A percentile compares a stretch with the other conserved stretches of the same genome.
Conservation (phyloP, 2,329 filamentous ascomycete genomes). For the Gaeumannomyces tritici region DNA sequence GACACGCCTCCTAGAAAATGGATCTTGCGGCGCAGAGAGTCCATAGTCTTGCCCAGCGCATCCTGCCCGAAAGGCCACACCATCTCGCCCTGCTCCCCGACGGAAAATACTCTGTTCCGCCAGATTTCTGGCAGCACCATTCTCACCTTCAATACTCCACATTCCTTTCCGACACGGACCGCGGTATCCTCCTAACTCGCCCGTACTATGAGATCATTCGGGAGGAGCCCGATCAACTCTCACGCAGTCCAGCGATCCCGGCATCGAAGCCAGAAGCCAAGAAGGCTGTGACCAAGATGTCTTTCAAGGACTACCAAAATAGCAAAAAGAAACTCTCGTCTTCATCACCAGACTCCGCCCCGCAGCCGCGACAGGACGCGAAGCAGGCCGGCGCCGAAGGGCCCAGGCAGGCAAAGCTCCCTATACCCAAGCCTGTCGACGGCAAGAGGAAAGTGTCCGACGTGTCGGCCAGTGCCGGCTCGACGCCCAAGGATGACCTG, state of each 20-base stretch:
- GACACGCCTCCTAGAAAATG: conserved; percentile 10
- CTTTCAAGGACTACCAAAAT: conserved; percentile 50
- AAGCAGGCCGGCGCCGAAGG: conserved; percentile 10
- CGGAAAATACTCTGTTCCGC: conserved; percentile 34
- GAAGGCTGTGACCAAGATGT: conserved; percentile 36
- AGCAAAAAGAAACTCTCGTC: conserved; percentile 28
- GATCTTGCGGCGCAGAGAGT: conserved; percentile 14
- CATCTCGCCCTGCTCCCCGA: conserved; percentile 40
- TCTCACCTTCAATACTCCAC: conserved; percentile 46
- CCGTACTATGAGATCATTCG: conserved; percentile 49
- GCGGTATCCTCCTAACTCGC: conserved; percentile 46
- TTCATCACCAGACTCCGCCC: conserved; percentile 22
- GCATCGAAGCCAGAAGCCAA: conserved; percentile 15
- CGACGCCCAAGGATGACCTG: background rate
- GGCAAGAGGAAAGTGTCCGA: conserved; percentile 5
- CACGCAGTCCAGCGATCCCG: conserved; percentile 5
- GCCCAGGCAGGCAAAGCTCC: conserved; percentile 10
- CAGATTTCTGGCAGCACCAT: conserved; percentile 33
- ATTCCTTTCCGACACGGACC: conserved; percentile 46
- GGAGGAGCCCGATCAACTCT: conserved; percentile 29
- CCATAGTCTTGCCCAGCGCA: conserved; percentile 12
- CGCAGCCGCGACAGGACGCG: conserved; percentile 3
- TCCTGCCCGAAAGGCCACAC: conserved; percentile 22
- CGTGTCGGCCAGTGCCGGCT: background rate
- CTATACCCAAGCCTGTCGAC: conserved; percentile 7